Evolutionary conservation across 768 basidiomycete genomes (phyloP).

Genomic region (Rhizopogon vesiculosus): DNA sequence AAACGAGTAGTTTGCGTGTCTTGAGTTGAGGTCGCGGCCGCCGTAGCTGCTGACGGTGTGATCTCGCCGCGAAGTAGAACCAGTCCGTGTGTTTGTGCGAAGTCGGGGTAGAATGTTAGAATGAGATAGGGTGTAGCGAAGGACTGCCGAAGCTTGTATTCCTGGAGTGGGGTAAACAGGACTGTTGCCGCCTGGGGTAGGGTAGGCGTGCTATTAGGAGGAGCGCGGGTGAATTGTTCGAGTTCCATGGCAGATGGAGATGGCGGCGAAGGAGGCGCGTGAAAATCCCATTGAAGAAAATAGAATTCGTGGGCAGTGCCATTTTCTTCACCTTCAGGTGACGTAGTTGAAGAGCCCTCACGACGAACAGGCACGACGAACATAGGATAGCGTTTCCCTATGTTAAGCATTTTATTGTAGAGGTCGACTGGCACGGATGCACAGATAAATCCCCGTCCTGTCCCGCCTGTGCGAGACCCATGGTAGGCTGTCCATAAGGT

Average conservation of each 20-base stretch:
- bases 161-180: slow-evolving; percentile 88
- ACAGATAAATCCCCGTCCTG: slow-evolving; percentile 81
- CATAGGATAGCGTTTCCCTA: slow-evolving; percentile 62
- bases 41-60: slow-evolving; percentile 54
- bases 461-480: slow-evolving; percentile 70
- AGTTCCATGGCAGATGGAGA: slow-evolving; percentile 41
- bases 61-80: slow-evolving; percentile 92
- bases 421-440: slow-evolving; percentile 71
- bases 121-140: slow-evolving; percentile 92
- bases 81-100: slow-evolving; percentile 71
- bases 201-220: slow-evolving; percentile 15
- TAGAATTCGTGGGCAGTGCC: slow-evolving; percentile 67
- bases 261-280: slow-evolving; percentile 63
- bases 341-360: slow-evolving; percentile 18
- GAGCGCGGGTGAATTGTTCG: slow-evolving; percentile 38
- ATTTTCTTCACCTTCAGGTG: slow-evolving; percentile 29
- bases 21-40: slow-evolving; percentile 29
- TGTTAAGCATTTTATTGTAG: slow-evolving; percentile 65
- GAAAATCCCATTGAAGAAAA: slow-evolving; percentile 87
- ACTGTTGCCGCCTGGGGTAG: slow-evolving; percentile 67
- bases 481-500: slow-evolving; percentile 91
- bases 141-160: slow-evolving; percentile 81
- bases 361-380: slow-evolving; percentile 85
- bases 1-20: slow-evolving; percentile 28
- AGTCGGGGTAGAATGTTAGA: slow-evolving; percentile 88